Base-by-base conservation (phyloP, 257 asterid genomes). In the Cinchona pubescens region DNA sequence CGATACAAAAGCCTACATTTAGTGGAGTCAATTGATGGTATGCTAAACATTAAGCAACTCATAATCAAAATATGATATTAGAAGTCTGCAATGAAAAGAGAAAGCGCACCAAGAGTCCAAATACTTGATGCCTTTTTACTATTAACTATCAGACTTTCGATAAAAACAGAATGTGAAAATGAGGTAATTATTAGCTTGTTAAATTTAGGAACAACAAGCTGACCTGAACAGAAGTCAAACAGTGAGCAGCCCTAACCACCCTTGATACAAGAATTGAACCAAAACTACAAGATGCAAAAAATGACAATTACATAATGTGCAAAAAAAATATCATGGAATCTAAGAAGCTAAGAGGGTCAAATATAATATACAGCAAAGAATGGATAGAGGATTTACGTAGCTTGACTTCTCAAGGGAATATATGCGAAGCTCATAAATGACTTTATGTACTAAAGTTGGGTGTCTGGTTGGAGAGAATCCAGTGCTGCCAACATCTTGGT, bases 181-280 rank as follows among this genome's bases (percentile, higher is more conserved):
- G 23, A 69, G 7, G 7, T 25, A 45, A 45, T 46, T 13, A 45
- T 14, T 18, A 15, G 73, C 56, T 48, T 35, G 60, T 70, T 55
- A 18, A 72, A 56, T 55, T 63, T 38, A 51, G 74, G 53, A 14
- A 80, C 19, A 79, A 55, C 71, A 15, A 71, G 77, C 88, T 75
- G 76, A 91, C 98, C 97, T 94, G 98, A 81, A 94, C 88, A 25
- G 98, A 92, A 68, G 98, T 94, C 86, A 94, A 89, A 81, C 97
- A 94, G 85, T 94, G 98, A 78, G 98, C 98, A 69, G 98, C 98
- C 88, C 94, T 92, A 71, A 92, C 88, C 15, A 94, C 90, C 67
- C 98, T 88, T 53, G 98, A 94, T 73, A 88, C 90, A 65, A 94
- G 86, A 66, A 94, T 96, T n/a, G 72, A 82, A 48, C 98, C 98